These are phyloP conservation scores for Microcyclospora tardicrescens DNA, from an alignment of 2,329 filamentous ascomycete species.

Conservation along the genomic window DNA sequence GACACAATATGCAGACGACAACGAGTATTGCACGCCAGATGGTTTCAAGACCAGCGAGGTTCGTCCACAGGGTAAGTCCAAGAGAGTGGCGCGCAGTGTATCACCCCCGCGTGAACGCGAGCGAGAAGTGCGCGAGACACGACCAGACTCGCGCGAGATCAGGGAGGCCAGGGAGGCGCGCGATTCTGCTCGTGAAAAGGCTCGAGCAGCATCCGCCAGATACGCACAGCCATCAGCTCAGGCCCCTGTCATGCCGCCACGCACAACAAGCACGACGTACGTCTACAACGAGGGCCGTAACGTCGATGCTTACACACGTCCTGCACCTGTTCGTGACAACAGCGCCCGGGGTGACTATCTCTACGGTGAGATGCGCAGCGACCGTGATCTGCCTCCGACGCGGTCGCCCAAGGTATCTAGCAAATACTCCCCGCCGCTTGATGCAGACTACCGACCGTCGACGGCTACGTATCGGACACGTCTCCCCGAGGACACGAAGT, in stretches of 20 bases:
- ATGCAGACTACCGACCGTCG: no score
- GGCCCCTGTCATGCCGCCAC: constrained; percentile 7
- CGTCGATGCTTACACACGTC: constrained; percentile 11
- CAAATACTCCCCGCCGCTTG: constrained; percentile 18
- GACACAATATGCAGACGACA: constrained; percentile 18
- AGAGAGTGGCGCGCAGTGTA: constrained; percentile 14
- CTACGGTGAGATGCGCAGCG: constrained; percentile 13
- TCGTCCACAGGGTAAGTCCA: not conserved
- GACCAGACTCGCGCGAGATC: constrained; percentile 5
- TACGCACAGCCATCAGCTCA: constrained; percentile 8
- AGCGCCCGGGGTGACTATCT: constrained; percentile 4
- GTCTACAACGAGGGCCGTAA: constrained; percentile 12
- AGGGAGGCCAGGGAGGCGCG: not conserved
- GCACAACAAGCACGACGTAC: constrained; percentile 17
- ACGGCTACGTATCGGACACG: no score
- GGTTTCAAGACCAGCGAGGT: constrained; percentile 16
- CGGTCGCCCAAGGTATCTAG: constrained; percentile 18
- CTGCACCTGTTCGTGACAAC: constrained; percentile 7
- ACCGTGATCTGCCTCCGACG: not conserved
- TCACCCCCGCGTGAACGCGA: constrained; percentile 13
- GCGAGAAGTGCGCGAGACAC: not conserved
- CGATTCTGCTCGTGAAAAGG: constrained; percentile 1
- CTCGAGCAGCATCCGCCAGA: constrained; percentile 13
- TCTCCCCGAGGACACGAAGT: no score
- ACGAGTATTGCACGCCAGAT: constrained; percentile 19